These are phyloP conservation scores for Paramecium pentaurelia DNA, from an alignment of 73 alveolate species.

Conservation along the genomic window DNA sequence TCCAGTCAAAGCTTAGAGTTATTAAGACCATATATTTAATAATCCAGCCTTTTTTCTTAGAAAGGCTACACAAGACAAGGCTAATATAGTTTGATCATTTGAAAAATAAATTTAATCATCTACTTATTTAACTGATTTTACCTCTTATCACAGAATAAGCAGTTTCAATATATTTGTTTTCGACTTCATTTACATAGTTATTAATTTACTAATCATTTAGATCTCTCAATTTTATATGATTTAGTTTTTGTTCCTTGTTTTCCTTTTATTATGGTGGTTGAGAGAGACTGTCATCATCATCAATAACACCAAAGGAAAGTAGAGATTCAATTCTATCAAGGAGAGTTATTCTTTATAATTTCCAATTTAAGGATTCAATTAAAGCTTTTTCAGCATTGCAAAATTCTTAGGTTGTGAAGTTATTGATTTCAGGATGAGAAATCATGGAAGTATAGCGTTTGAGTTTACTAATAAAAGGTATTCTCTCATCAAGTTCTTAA, in stretches of 20 bases:
- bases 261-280: not conserved
- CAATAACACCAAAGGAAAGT: slow-evolving; percentile 35
- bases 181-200: not conserved
- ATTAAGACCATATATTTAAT: slow-evolving; percentile 34
- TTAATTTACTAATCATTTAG: not conserved
- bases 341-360: slow-evolving; percentile 17
- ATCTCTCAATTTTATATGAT: slow-evolving; percentile 3
- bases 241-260: not conserved
- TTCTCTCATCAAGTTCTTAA: slow-evolving; percentile 57
- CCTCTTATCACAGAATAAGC: not conserved
- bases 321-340: slow-evolving; percentile 43
- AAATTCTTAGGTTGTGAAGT: slow-evolving; percentile 14
- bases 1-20: slow-evolving; percentile 9
- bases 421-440: slow-evolving; percentile 19
- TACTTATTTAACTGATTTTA: not conserved
- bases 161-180: slow-evolving; percentile 14
- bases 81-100: slow-evolving; percentile 19
- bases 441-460: slow-evolving; percentile 39
- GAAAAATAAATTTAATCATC: slow-evolving; percentile 3
- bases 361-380: slow-evolving; percentile 43
- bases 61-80: slow-evolving; percentile 29
- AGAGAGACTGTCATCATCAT: slow-evolving; percentile 32
- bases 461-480: slow-evolving; percentile 56
- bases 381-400: slow-evolving; percentile 29
- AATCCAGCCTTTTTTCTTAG: slow-evolving; percentile 41